Conservation (phyloP, 768 basidiomycete genomes). For the Hypsizygus marmoreus region DNA sequence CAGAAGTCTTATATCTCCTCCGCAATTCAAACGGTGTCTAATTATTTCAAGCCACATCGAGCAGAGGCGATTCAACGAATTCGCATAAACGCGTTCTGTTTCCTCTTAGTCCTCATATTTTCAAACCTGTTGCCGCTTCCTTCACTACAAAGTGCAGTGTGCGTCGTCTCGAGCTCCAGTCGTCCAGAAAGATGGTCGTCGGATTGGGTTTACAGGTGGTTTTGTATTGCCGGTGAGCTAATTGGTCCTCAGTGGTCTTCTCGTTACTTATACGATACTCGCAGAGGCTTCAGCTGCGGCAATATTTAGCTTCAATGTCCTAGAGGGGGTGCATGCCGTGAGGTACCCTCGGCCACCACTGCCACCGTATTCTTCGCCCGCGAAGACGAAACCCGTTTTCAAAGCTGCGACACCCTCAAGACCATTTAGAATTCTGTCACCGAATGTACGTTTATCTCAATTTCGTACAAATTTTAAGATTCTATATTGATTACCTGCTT, state of each 20-base stretch:
- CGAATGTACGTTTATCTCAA: slow-evolving; percentile 31
- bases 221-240: slow-evolving; percentile 40
- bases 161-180: slow-evolving; percentile 22
- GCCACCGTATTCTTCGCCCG: slow-evolving; percentile 34
- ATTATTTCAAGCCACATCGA: slow-evolving; percentile 46
- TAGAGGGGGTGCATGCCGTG: slow-evolving; percentile 42
- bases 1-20: slow-evolving; percentile 15
- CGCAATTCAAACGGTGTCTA: slow-evolving; percentile 19
- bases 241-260: background rate
- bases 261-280: background rate
- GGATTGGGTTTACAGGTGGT: slow-evolving; percentile 40
- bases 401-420: slow-evolving; percentile 31
- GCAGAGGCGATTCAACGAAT: slow-evolving; percentile 46
- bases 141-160: slow-evolving; percentile 35
- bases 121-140: slow-evolving; percentile 45
- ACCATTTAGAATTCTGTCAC: slow-evolving; percentile 40
- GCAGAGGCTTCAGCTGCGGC: slow-evolving; percentile 35
- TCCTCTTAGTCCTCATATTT: slow-evolving; percentile 33
- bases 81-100: slow-evolving; percentile 39
- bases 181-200: slow-evolving; percentile 30
- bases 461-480: background rate
- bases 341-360: slow-evolving; percentile 43
- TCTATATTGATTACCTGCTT: background rate
- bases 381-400: slow-evolving; percentile 27
- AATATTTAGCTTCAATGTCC: slow-evolving; percentile 40